Evolutionary conservation across 75 land plant species (phyloP).

Genomic region (Sequoia sempervirens): DNA sequence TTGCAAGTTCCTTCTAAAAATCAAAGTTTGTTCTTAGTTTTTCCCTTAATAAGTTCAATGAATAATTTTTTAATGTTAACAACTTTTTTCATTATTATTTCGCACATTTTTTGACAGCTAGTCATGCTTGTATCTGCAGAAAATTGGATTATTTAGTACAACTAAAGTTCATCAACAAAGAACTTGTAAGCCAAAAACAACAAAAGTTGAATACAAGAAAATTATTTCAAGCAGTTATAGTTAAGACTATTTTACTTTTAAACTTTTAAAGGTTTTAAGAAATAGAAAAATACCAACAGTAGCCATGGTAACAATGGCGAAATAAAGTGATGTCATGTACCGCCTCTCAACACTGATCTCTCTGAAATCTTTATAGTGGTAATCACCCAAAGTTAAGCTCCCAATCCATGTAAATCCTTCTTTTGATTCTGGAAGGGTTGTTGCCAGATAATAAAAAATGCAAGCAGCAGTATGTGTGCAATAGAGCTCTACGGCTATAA

Average conservation of each 20-base stretch:
- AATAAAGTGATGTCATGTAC: conserved; percentile 72
- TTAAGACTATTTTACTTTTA: background rate
- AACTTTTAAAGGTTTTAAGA: background rate
- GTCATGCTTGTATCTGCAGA: background rate
- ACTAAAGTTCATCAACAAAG: background rate
- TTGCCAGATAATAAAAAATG: conserved; percentile 84
- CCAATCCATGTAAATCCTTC: conserved; percentile 82
- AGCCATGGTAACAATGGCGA: conserved; percentile 79
- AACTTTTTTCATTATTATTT: background rate
- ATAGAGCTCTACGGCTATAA: conserved; percentile 74
- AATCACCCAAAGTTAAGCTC: conserved; percentile 62
- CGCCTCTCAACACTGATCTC: conserved; percentile 53
- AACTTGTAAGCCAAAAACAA: background rate
- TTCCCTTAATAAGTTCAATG: background rate
- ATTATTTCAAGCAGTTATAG: background rate
- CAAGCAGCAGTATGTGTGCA: conserved; percentile 97
- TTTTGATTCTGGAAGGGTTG: conserved; percentile 53
- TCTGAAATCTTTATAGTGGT: conserved; percentile 48
- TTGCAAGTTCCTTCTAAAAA: background rate
- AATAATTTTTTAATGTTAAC: background rate
- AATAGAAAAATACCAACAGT: conserved; percentile 58
- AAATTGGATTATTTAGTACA: background rate
- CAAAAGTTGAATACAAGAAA: background rate
- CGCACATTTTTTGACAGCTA: background rate
- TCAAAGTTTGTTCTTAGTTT: background rate